phyloP scores from a whole-genome alignment of 768 basidiomycete species.

The Suillus fuscotomentosus region DNA sequence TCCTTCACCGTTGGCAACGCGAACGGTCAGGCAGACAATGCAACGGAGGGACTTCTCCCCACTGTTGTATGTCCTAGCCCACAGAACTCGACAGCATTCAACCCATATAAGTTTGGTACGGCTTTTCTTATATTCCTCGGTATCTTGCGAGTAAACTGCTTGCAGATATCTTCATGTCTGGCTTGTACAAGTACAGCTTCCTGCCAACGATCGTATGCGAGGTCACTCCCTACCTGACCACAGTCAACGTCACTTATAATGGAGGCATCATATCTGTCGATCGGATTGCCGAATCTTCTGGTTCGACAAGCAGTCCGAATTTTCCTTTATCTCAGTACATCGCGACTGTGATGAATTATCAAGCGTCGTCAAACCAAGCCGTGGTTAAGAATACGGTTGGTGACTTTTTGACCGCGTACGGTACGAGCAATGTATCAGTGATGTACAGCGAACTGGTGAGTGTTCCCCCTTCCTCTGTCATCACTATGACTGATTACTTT shows the following conservation, averaged over 20 bases:
- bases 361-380: slow-evolving; percentile 1
- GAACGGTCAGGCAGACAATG: neutral
- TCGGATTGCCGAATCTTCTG: neutral
- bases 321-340: neutral
- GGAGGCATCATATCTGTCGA: neutral
- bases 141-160: slow-evolving; percentile 5
- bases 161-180: neutral
- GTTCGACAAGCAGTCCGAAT: neutral
- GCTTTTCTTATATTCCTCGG: neutral
- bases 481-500: neutral
- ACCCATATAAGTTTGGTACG: slow-evolving; percentile 2
- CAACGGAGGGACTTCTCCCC: slow-evolving; percentile 5
- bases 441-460: slow-evolving; percentile 1
- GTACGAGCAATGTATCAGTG: neutral
- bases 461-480: neutral
- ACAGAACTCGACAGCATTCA: neutral
- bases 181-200: slow-evolving; percentile 15
- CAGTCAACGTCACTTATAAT: slow-evolving; percentile 14
- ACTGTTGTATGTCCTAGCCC: slow-evolving; percentile 4
- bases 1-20: slow-evolving; percentile 1
- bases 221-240: slow-evolving; percentile 12
- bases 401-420: slow-evolving; percentile 4
- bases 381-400: neutral
- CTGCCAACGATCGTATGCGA: slow-evolving; percentile 9
- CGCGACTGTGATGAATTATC: slow-evolving; percentile 1